Conservation (phyloP, 169 alveolate genomes). For the Eimeria tenella region DNA sequence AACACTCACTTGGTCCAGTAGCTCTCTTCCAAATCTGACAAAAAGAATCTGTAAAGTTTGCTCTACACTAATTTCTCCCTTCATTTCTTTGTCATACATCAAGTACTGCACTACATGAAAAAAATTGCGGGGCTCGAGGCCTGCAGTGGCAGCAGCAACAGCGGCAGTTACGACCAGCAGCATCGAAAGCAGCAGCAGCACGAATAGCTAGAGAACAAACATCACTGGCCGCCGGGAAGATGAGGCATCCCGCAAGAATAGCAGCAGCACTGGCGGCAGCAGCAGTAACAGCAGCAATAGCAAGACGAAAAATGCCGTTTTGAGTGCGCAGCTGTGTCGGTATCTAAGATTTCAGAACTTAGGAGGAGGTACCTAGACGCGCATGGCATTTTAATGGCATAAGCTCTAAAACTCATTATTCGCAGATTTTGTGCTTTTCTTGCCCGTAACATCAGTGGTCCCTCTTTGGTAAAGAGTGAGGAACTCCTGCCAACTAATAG, state of each 20-base stretch:
- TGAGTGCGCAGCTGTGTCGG: no score
- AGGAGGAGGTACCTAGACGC: no score
- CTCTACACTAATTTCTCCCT: conserved; percentile 92
- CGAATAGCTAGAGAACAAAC: neutral
- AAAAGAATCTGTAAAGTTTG: conserved; percentile 94
- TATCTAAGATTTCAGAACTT: no score
- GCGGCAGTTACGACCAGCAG: neutral
- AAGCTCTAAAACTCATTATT: no score
- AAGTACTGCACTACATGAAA: conserved; percentile 93
- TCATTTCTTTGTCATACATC: conserved; percentile 92
- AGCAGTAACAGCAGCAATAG: conserved; percentile 22
- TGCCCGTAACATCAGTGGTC: conserved; percentile 88
- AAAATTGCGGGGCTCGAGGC: conserved; percentile 93
- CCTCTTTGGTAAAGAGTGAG: conserved; percentile 93
- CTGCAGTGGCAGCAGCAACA: conserved; percentile 72
- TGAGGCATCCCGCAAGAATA: neutral
- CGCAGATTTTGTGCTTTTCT: conserved; percentile 13
- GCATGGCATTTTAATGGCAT: no score
- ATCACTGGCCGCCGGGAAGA: neutral
- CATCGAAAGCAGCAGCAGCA: conserved; percentile 4
- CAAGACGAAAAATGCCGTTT: neutral
- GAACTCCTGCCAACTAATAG: conserved; percentile 91
- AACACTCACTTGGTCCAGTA: conserved; percentile 88
- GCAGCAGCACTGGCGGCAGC: neutral
- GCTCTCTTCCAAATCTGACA: conserved; percentile 92